Evolutionary conservation across 2,329 filamentous ascomycete species (phyloP), one percentile per base, ranked within the genome.

Genomic region (Didymella sp.): DNA sequence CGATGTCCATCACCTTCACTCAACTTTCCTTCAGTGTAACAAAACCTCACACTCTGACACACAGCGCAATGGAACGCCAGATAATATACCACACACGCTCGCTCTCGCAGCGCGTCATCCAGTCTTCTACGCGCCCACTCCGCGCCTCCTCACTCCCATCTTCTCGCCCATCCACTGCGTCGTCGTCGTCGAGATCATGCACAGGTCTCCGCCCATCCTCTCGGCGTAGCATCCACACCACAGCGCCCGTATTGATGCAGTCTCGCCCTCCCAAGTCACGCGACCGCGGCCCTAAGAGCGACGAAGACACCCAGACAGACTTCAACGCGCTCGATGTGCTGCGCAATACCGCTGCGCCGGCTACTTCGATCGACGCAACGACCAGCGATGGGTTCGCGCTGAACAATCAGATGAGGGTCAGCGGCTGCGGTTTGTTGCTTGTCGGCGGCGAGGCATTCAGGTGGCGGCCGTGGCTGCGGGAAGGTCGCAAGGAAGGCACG

Each of bases 371-470:
- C 42, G 92, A 97, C 67, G 87, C 89, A 6, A 96, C 91, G 78
- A 86, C 90, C 57, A 80, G 84, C 58, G 88, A 94, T 68, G 95
- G 95, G 1, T 99, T 99, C 76, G 86, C 89, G 62, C 81, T 99
- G 42, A 90, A 95, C 77, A 96, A 88, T 67, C 92, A 93, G 11
- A 79, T 90, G 31, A 87, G 85, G 50, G 86, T 96, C 27, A 78
- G 80, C 1, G 86, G 85, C 0, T 83, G 86, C 48, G 94, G 92
- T 0, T 84, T 92, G 24, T 73, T 99, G 60, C 82, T 99, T 5
- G 84, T 97, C 1, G 89, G 87, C 37, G 94, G 94, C 6, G 92
- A 98, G 76, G 92, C 89, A 0, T 98, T 97, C 74, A 79, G 82
- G 47, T 99, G 95, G 95, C 81, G 85, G 72, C 95, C 95, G 4